phyloP scores from a whole-genome alignment of 2,329 filamentous ascomycete species.

The Pseudogymnoascus verrucosus region DNA sequence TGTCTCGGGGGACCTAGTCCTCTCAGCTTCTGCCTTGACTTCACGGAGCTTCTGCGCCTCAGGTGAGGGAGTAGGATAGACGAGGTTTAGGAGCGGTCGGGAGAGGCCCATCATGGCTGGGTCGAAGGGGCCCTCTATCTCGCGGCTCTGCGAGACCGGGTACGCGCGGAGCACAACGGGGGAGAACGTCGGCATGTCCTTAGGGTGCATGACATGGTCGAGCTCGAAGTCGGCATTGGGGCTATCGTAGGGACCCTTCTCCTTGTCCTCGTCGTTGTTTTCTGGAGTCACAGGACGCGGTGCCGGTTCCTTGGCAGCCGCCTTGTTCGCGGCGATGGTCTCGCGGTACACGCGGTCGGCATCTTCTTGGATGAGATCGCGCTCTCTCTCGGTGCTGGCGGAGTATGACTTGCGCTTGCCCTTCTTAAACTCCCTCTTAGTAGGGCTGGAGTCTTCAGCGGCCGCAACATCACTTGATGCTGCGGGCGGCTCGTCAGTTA shows the following conservation, averaged over 20 bases:
- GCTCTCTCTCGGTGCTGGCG: slow-evolving; percentile 15
- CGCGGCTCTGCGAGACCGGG: slow-evolving; percentile 17
- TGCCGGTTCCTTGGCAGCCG: slow-evolving; percentile 33
- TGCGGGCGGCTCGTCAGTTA: not conserved
- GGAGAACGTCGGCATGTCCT: slow-evolving; percentile 36
- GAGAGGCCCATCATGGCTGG: slow-evolving; percentile 14
- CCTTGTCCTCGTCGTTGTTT: slow-evolving; percentile 30
- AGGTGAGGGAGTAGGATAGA: slow-evolving; percentile 49
- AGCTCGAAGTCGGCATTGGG: slow-evolving; percentile 58
- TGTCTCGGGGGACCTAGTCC: not conserved
- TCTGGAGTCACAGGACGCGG: slow-evolving; percentile 45
- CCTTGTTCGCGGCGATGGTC: slow-evolving; percentile 44
- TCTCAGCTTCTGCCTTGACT: slow-evolving; percentile 14
- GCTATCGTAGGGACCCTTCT: slow-evolving; percentile 44
- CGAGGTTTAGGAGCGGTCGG: slow-evolving; percentile 51
- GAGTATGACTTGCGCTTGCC: slow-evolving; percentile 15
- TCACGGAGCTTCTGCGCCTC: slow-evolving; percentile 30
- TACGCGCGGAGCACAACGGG: slow-evolving; percentile 13
- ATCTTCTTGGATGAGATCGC: slow-evolving; percentile 46
- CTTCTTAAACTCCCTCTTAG: slow-evolving; percentile 1
- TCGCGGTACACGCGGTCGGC: slow-evolving; percentile 52
- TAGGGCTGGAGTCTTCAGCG: not conserved
- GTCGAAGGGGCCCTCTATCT: slow-evolving; percentile 17
- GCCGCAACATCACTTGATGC: slow-evolving; percentile 1
- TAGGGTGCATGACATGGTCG: slow-evolving; percentile 50